Base-by-base conservation (phyloP, 2,329 filamentous ascomycete species). In the Xylaria digitata region DNA sequence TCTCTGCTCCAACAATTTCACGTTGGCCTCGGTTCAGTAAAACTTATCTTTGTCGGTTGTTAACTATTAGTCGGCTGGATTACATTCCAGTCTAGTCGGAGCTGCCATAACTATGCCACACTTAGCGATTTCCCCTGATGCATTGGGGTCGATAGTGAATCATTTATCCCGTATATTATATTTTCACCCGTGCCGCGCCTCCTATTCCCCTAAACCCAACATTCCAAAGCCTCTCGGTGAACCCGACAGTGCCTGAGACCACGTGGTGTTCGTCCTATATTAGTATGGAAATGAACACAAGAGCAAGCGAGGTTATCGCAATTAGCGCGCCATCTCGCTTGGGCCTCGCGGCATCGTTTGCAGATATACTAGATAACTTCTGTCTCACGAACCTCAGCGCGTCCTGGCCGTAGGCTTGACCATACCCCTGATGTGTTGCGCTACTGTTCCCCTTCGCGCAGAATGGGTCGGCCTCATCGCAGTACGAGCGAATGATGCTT, bases 391-490 rank as follows among this genome's bases (percentile, higher is more conserved):
- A 90, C 15, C 78, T 72, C 42, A 89, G 75, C n/a, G 87, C 87
- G 52, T 83, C 80, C 40, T 81, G 77, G 2, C 87, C 87, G 70
- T 89, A 89, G 67, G 84, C 83, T 61, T 75, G 79, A 1, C 85
- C 86, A 68, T 90, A 90, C 1, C 84, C 82, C 75, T 89, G 84
- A 72, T 89, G 87, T 3, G 83, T 83, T 42, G 80, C 81, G 3
- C 80, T 78, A 62, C 87, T 80, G 63, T 79, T 86, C 19, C 87
- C 87, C 50, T 84, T 88, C 73, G 85, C 87, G 79, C 87, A 90
- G 77, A 88, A 89, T 0, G 86, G 87, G 70, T 90, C 87, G 0
- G 82, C 75, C 6, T 83, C 78, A 72, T 90, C 87, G 75, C 87
- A 90, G 79, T 89, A 89, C 1, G 84, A 85, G 75, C 86, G 80